Evolutionary conservation across 179 eudicot genomes (phyloP).

Genomic region (Dionaea muscipula): DNA sequence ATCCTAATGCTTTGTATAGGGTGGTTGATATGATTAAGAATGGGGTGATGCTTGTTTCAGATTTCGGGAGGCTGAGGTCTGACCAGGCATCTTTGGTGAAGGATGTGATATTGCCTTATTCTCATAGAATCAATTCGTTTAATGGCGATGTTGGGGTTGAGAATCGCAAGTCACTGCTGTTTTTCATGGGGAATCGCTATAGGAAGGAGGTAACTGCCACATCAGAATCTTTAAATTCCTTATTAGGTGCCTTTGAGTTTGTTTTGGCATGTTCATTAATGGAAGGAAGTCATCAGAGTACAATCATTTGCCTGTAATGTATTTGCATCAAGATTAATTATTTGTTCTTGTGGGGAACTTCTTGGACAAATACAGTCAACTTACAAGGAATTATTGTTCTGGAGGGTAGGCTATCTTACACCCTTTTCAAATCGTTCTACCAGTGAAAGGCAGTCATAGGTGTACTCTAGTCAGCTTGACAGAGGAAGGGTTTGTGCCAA

Average conservation of each 20-base stretch:
- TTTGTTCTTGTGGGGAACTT: no score
- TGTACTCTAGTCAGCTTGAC: no score
- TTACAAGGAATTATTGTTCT: no score
- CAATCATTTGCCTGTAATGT: no score
- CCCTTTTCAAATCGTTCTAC: no score
- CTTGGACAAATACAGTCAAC: no score
- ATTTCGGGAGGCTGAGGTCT: constrained; percentile 68
- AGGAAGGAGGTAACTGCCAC: constrained; percentile 60
- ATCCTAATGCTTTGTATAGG: constrained; percentile 82
- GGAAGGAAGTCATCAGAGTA: no score
- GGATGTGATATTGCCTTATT: constrained; percentile 83
- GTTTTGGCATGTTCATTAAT: no score
- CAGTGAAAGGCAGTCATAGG: no score
- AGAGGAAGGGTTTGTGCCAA: no score
- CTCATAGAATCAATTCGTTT: constrained; percentile 61
- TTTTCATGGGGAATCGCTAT: constrained; percentile 91
- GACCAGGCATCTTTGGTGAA: constrained; percentile 77
- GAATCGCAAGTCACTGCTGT: constrained; percentile 54
- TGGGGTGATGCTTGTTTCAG: constrained; percentile 70
- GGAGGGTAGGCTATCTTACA: no score
- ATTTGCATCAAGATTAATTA: no score
- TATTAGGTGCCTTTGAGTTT: background rate
- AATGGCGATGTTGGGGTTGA: constrained; percentile 62
- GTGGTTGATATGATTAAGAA: constrained; percentile 67
- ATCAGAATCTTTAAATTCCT: background rate